These are phyloP conservation scores for Sugiyamaella americana DNA, from an alignment of 805 yeast genomes.

Conservation along the genomic window DNA sequence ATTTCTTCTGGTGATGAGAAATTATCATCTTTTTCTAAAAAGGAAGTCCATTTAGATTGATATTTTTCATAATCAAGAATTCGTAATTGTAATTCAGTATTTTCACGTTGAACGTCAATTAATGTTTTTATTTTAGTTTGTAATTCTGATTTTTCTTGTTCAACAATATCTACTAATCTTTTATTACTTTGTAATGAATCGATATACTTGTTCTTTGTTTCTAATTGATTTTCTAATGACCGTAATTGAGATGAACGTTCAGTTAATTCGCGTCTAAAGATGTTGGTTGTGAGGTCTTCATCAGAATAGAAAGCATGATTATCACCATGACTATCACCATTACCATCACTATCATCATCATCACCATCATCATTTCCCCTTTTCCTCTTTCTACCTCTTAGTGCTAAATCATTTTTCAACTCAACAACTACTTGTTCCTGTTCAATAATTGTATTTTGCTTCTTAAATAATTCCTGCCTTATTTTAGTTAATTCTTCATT, in stretches of 20 bases:
- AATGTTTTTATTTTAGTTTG: constrained; percentile 35
- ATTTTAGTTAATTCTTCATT: constrained; percentile 2
- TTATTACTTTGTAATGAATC: constrained; percentile 44
- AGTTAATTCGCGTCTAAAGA: constrained; percentile 23
- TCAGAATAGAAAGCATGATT: neutral
- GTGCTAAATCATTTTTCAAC: neutral
- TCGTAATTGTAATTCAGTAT: constrained; percentile 46
- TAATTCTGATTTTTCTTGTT: constrained; percentile 47
- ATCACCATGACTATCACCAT: neutral
- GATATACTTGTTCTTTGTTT: constrained; percentile 48
- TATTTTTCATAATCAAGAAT: constrained; percentile 43
- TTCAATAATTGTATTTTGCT: constrained; percentile 13
- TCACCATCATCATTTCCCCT: neutral
- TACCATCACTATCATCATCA: neutral
- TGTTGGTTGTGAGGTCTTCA: constrained; percentile 4
- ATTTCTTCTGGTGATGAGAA: constrained; percentile 39
- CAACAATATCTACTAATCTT: constrained; percentile 44
- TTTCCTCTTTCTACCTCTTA: neutral
- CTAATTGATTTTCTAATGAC: constrained; percentile 46
- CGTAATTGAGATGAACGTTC: constrained; percentile 42
- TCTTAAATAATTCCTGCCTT: constrained; percentile 2
- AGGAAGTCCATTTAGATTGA: constrained; percentile 42
- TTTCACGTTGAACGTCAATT: constrained; percentile 40
- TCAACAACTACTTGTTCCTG: constrained; percentile 15
- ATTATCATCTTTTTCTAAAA: constrained; percentile 35